phyloP scores from a whole-genome alignment of 345 rosid species.

The Gossypium sturtianum region DNA sequence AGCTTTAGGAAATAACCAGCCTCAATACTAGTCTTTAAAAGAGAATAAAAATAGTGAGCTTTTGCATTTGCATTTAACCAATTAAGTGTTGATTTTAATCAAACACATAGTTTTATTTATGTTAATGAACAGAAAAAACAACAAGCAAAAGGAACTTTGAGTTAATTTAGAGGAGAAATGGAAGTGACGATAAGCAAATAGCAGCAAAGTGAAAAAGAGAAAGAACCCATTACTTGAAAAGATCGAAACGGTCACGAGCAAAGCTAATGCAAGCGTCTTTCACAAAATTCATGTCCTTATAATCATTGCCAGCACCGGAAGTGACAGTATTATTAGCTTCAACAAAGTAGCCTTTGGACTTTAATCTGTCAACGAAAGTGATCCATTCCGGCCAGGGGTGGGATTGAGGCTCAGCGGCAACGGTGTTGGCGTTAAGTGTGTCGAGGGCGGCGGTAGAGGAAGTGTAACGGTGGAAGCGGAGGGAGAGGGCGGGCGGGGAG shows the following conservation, averaged over 20 bases:
- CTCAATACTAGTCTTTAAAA: background rate
- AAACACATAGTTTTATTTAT: background rate
- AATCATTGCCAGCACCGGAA: slow-evolving; percentile 16
- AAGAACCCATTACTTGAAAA: slow-evolving; percentile 43
- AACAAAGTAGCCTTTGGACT: background rate
- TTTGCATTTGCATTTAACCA: background rate
- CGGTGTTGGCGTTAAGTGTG: background rate
- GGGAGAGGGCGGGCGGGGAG: slow-evolving; percentile 20
- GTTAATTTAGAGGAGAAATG: background rate
- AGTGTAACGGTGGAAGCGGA: slow-evolving; percentile 21
- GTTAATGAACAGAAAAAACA: background rate
- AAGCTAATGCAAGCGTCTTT: slow-evolving; percentile 82
- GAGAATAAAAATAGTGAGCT: background rate
- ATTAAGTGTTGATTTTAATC: background rate
- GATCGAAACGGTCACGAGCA: slow-evolving; percentile 82
- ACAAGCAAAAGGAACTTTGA: background rate
- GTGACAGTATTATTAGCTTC: background rate
- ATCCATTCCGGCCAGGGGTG: slow-evolving; percentile 66
- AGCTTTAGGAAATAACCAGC: background rate
- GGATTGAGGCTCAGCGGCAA: slow-evolving; percentile 20
- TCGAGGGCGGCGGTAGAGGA: slow-evolving; percentile 27
- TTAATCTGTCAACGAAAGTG: background rate
- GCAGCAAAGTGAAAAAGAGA: background rate
- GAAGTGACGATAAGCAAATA: background rate
- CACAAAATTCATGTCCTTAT: slow-evolving; percentile 48